Evolutionary conservation across 495 filamentous ascomycete genomes (phyloP).

Genomic region (Parmelia sp.): DNA sequence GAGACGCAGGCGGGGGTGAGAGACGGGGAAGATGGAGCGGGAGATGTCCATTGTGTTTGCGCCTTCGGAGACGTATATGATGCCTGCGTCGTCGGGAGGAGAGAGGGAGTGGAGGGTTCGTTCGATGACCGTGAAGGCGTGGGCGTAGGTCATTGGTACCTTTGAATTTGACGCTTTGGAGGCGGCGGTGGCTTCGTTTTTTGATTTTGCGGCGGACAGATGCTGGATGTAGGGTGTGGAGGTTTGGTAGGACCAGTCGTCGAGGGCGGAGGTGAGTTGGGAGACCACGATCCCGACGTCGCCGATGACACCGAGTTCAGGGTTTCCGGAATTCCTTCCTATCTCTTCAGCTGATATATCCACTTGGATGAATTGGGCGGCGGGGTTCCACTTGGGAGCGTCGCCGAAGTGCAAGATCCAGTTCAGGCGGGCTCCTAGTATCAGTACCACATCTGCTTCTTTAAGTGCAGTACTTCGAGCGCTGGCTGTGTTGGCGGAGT

Average conservation of each 20-base stretch:
- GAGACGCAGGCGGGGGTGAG: conserved; percentile 53
- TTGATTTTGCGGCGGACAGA: conserved; percentile 38
- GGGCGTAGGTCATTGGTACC: conserved; percentile 48
- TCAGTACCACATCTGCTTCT: conserved; percentile 52
- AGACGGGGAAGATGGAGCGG: conserved; percentile 52
- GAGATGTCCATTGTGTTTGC: conserved; percentile 66
- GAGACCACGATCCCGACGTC: conserved; percentile 48
- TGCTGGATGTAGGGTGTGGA: conserved; percentile 34
- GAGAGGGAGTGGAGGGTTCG: conserved; percentile 37
- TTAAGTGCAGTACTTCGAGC: conserved; percentile 53
- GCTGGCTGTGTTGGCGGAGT: conserved; percentile 49
- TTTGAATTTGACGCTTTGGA: conserved; percentile 32
- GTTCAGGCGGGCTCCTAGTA: conserved; percentile 56
- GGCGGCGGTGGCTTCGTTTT: conserved; percentile 45
- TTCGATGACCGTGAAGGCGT: conserved; percentile 51
- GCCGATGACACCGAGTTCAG: conserved; percentile 45
- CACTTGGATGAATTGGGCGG: conserved; percentile 52
- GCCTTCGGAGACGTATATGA: conserved; percentile 60
- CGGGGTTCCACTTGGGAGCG: conserved; percentile 50
- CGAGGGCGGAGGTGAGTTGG: conserved; percentile 40
- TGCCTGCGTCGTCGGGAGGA: conserved; percentile 40
- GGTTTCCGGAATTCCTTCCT: conserved; percentile 41
- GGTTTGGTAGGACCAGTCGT: conserved; percentile 39
- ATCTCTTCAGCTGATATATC: conserved; percentile 55
- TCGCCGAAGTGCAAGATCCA: conserved; percentile 62